Conservation (phyloP, 2,329 filamentous ascomycete genomes). For the Zymoseptoria brevis region DNA sequence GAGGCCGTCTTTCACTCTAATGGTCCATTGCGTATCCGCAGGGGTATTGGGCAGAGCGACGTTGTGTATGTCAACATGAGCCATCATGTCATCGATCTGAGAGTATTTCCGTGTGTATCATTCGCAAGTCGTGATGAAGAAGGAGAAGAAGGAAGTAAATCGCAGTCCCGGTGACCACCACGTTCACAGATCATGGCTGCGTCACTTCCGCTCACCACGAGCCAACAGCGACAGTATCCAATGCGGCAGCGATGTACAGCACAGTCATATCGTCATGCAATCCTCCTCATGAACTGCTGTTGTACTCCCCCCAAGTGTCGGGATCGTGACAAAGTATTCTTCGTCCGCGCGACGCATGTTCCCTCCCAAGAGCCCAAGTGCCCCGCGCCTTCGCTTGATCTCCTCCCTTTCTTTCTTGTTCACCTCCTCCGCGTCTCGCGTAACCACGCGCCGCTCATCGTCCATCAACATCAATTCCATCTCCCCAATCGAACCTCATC, state of each 20-base stretch:
- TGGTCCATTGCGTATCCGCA: conserved; percentile 8
- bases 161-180: background rate
- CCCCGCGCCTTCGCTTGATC: background rate
- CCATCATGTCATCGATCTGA: background rate
- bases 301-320: background rate
- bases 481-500: background rate
- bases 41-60: conserved; percentile 9
- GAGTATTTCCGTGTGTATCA: background rate
- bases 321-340: background rate
- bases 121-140: background rate
- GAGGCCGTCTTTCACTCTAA: conserved; percentile 6
- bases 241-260: background rate
- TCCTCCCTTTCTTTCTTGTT: background rate
- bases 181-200: background rate
- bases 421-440: background rate
- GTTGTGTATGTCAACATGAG: conserved; percentile 1
- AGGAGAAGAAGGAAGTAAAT: background rate
- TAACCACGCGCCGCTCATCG: background rate
- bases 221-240: background rate
- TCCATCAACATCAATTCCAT: background rate
- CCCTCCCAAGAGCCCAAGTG: background rate
- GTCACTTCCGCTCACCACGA: background rate
- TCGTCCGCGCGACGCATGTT: background rate
- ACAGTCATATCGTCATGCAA: background rate
- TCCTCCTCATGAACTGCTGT: background rate